These are phyloP conservation scores for Noccaea bulbosa DNA, from an alignment of 345 rosid species.

Conservation along the genomic window DNA sequence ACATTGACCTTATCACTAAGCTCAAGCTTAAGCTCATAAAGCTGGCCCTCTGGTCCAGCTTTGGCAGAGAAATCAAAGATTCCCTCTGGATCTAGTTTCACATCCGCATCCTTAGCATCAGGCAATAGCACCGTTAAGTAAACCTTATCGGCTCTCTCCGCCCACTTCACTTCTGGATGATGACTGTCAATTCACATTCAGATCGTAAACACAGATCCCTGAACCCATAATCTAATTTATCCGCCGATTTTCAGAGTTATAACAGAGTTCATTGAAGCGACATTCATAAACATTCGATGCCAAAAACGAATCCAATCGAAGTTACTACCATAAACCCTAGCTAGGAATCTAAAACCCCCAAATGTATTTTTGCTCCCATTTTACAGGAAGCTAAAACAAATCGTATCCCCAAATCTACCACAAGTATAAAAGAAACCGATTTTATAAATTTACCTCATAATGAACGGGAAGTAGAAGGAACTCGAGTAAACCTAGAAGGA, in stretches of 20 bases:
- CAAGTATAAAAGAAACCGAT: background rate
- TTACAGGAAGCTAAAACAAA: background rate
- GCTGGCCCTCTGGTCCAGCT: slow-evolving; percentile 62
- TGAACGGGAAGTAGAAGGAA: slow-evolving; percentile 9
- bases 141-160: slow-evolving; percentile 75
- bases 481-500: slow-evolving; percentile 34
- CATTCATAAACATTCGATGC: slow-evolving; percentile 16
- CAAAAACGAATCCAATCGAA: background rate
- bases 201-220: slow-evolving; percentile 20
- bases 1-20: slow-evolving; percentile 80
- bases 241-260: background rate
- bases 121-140: slow-evolving; percentile 66
- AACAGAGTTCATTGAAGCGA: background rate
- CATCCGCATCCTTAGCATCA: slow-evolving; percentile 75
- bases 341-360: slow-evolving; percentile 18
- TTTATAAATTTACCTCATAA: slow-evolving; percentile 33
- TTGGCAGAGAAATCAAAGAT: slow-evolving; percentile 69
- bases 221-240: background rate
- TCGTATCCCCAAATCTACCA: background rate
- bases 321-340: slow-evolving; percentile 30
- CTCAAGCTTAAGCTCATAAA: slow-evolving; percentile 73
- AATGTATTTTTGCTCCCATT: background rate
- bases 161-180: slow-evolving; percentile 91
- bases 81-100: slow-evolving; percentile 81
- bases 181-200: slow-evolving; percentile 52